Evolutionary conservation across 345 rosid species (phyloP).

Genomic region (Gossypium australe): DNA sequence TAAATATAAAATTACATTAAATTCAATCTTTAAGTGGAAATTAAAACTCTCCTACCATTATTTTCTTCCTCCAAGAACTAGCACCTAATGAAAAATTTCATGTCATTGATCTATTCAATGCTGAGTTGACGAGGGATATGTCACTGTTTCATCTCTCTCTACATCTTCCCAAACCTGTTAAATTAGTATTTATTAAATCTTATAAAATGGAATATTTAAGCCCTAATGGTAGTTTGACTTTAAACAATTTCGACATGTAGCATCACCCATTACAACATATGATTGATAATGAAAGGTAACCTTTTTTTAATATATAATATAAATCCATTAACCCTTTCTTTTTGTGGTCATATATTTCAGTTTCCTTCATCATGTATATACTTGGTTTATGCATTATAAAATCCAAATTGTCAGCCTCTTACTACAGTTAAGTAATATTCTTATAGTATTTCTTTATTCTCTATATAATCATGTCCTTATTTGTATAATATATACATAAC

Average conservation of each 20-base stretch:
- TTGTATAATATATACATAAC: neutral
- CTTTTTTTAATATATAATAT: too few relatives aligned
- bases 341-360: neutral
- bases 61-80: neutral
- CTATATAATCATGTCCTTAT: neutral
- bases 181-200: neutral
- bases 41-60: neutral
- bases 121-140: neutral
- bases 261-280: neutral
- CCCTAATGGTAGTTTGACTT: neutral
- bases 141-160: neutral
- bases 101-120: neutral
- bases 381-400: neutral
- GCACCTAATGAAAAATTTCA: neutral
- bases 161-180: neutral
- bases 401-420: neutral
- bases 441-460: neutral
- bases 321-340: neutral
- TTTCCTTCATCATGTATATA: neutral
- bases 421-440: neutral
- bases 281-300: neutral
- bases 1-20: too few relatives aligned
- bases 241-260: neutral
- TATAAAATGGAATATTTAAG: neutral
- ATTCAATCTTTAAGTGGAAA: too few relatives aligned